Conservation (phyloP, 306 rosid genomes). For the Cicer yamashitae region DNA sequence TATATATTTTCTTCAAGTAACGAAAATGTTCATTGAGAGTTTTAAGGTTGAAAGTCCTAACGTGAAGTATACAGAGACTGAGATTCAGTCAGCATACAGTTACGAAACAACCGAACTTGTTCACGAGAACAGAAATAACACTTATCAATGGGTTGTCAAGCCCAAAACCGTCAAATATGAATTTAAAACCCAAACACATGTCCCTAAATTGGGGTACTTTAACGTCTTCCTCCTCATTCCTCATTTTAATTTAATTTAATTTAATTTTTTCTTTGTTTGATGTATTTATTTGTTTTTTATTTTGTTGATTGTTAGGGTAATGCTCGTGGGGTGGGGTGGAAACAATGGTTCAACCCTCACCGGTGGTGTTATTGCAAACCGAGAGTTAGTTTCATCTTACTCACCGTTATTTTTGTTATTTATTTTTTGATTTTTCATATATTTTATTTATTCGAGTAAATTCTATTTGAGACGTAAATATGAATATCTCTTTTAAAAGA, state of each 20-base stretch:
- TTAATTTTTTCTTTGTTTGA: neutral
- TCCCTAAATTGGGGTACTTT: slow-evolving; percentile 84
- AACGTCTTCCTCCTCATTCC: neutral
- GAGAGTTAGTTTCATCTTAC: slow-evolving; percentile 69
- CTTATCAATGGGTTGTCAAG: slow-evolving; percentile 83
- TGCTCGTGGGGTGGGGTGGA: slow-evolving; percentile 99
- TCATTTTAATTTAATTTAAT: neutral
- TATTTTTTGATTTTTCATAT: too few species aligned
- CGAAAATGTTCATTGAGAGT: slow-evolving; percentile 74
- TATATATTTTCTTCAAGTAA: neutral
- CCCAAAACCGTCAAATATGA: slow-evolving; percentile 82
- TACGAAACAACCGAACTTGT: slow-evolving; percentile 91
- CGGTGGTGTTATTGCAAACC: slow-evolving; percentile 90
- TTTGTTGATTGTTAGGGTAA: slow-evolving; percentile 57
- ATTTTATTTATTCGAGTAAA: too few species aligned
- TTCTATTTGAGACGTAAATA: too few species aligned
- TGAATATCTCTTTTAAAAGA: too few species aligned
- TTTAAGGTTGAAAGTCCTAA: slow-evolving; percentile 93
- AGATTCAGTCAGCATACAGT: slow-evolving; percentile 80
- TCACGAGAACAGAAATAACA: slow-evolving; percentile 75
- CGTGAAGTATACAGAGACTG: slow-evolving; percentile 70
- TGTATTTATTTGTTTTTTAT: neutral
- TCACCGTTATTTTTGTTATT: neutral
- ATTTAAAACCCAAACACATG: slow-evolving; percentile 71
- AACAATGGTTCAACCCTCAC: slow-evolving; percentile 94